A percentile compares a stretch with the other conserved stretches of the same genome.
phyloP scores from a whole-genome alignment of 805 yeast species.

The Wickerhamomyces pijperi region DNA sequence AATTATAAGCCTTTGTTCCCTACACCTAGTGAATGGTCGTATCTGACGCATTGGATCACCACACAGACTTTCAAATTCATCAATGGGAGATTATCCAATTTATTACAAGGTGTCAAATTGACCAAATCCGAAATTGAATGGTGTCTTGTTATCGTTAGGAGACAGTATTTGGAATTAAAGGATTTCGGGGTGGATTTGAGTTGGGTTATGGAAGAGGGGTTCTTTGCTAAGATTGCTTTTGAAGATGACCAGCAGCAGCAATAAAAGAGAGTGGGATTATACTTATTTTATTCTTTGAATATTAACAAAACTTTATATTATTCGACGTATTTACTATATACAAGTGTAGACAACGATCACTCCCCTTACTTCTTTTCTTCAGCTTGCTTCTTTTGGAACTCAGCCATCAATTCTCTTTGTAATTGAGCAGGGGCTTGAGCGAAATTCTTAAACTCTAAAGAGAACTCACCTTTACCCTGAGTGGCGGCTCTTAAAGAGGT shows the following conservation, averaged over 20 bases:
- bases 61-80: conserved; percentile 52
- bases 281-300: too few species aligned
- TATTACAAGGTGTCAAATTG: conserved; percentile 51
- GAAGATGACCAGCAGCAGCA: not conserved
- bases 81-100: conserved; percentile 43
- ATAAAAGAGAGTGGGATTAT: too few species aligned
- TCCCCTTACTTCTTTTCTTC: conserved; percentile 13
- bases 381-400: conserved; percentile 44
- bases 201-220: conserved; percentile 13
- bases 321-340: too few species aligned
- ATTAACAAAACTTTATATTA: too few species aligned
- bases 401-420: conserved; percentile 83
- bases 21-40: conserved; percentile 10
- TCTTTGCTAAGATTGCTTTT: not conserved
- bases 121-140: conserved; percentile 39
- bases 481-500: conserved; percentile 91
- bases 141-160: conserved; percentile 41
- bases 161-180: conserved; percentile 54
- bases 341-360: too few species aligned
- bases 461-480: conserved; percentile 98
- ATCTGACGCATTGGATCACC: conserved; percentile 46
- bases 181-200: conserved; percentile 62
- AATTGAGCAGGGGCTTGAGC: conserved; percentile 84
- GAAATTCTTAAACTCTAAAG: conserved; percentile 88
- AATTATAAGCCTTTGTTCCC: conserved; percentile 44